These are phyloP conservation scores for Magnolia kwangsiensis DNA, from an alignment of 164 flowering plant genomes.

Conservation along the genomic window DNA sequence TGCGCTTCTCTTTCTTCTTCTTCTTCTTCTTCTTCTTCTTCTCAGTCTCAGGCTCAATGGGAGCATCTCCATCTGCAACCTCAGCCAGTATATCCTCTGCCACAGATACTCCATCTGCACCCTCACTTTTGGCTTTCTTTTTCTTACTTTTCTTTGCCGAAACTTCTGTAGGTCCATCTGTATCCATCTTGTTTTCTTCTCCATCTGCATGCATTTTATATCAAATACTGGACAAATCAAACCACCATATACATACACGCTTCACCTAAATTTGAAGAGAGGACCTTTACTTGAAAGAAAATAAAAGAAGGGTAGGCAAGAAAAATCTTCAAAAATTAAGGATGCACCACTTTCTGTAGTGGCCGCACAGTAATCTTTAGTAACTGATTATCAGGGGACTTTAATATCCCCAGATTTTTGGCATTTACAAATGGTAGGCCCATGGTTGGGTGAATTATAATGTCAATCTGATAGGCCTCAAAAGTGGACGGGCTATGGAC, in stretches of 20 bases:
- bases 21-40: conserved; percentile 67
- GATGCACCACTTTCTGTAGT: too few species aligned
- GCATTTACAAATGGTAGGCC: too few species aligned
- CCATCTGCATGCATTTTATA: conserved; percentile 20
- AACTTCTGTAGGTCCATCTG: conserved; percentile 26
- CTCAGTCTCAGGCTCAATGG: conserved; percentile 34
- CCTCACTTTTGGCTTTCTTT: conserved; percentile 44
- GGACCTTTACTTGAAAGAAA: neutral
- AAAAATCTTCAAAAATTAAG: too few species aligned
- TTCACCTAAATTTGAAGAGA: neutral
- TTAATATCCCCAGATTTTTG: too few species aligned
- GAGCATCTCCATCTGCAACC: conserved; percentile 35
- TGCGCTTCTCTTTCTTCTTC: conserved; percentile 63
- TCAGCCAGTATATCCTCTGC: conserved; percentile 27
- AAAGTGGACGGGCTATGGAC: too few species aligned
- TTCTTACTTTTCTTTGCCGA: conserved; percentile 62
- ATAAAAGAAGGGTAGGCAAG: too few species aligned
- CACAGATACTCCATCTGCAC: conserved; percentile 31
- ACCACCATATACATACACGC: neutral
- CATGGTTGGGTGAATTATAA: too few species aligned
- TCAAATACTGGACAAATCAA: neutral
- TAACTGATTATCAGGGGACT: too few species aligned
- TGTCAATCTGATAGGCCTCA: too few species aligned
- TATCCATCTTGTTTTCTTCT: conserved; percentile 29
- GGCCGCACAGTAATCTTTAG: too few species aligned